Percentiles rank a stretch among this genome's conserved stretches.
Conservation (phyloP, 176 grass and related monocot genomes). For the Zizania latifolia region DNA sequence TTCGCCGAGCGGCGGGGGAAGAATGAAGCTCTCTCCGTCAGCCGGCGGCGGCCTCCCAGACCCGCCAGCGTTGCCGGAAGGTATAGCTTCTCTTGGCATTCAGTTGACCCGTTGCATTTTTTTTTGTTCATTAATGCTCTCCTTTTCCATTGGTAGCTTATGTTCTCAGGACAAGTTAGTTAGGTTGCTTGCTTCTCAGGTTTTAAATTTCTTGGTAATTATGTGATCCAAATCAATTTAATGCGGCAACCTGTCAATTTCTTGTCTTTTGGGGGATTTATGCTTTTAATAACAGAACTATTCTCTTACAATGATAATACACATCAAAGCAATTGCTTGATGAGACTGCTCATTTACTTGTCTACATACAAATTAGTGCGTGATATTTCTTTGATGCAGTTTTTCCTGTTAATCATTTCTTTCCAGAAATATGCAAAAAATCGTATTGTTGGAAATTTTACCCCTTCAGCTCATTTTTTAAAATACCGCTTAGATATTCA, state of each 20-base stretch:
- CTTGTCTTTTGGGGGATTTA: no score
- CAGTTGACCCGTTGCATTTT: conserved; percentile 19
- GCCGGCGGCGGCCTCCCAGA: conserved; percentile 17
- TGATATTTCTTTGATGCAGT: no score
- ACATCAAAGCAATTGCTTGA: no score
- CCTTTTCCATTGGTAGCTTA: conserved; percentile 1
- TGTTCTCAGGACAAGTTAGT: neutral
- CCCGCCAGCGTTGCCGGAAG: conserved; percentile 38
- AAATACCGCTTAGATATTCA: neutral
- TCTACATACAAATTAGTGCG: no score
- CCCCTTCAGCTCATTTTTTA: no score
- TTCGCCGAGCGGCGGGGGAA: neutral
- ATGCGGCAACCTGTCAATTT: conserved; percentile 21
- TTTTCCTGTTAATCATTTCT: no score
- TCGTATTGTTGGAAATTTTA: no score
- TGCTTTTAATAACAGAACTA: no score
- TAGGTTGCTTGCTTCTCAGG: neutral
- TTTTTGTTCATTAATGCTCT: conserved; percentile 4
- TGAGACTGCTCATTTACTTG: no score
- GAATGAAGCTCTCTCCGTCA: conserved; percentile 49
- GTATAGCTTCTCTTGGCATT: conserved; percentile 34
- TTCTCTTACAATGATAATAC: no score
- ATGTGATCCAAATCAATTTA: conserved; percentile 7
- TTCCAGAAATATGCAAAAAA: no score
- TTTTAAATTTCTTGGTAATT: conserved; percentile 27